Base-by-base conservation (phyloP, 1,284 basidiomycete species). In the Malassezia arunalokei region DNA sequence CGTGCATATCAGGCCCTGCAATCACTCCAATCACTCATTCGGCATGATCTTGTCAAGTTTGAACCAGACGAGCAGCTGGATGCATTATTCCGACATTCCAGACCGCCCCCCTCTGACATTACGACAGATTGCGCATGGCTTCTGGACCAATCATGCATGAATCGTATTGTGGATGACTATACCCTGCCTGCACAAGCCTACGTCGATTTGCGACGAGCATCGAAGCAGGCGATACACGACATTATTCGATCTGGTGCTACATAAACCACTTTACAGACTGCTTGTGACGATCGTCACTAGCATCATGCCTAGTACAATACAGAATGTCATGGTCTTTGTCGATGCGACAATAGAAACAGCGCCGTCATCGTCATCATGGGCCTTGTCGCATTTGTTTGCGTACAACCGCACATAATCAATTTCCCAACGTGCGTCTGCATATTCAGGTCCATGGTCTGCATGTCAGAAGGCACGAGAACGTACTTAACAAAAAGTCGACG, bases 391-490 rank as follows among this genome's bases (percentile, higher is more conserved):
- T 48, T 15, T 7, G 31, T 48, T 54, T 47, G 51, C 51, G 48
- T 68, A 68, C 14, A 65, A 51, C 17, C 62, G 54, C 14, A 68
- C 32, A 40, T 63, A 66, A 39, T 68, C 64, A 31, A 68, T 55
- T 43, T 68, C 64, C 58, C 59, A 68, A 7, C 64, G 51, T 5
- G 66, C 64, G 35, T 66, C 53, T 5, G 30, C 46, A 28, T 66
- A 63, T 0, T 59, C 54, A 4, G 42, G 29, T 0, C 64, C 62
- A 31, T 65, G 56, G 31, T 59, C 58, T 59, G 40, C 3, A 12
- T 32, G 37, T 6, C 37, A 37, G 9, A n/a, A 29, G 24, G 4
- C 32, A 27, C 17, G 31, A 6, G 3, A 57, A 35, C 33, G 15
- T 35, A 35, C 33, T 9, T 15, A 43, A 24, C 20, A 59, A 33